Conservation (phyloP, 805 yeast species). For the Lachancea mirantina region DNA sequence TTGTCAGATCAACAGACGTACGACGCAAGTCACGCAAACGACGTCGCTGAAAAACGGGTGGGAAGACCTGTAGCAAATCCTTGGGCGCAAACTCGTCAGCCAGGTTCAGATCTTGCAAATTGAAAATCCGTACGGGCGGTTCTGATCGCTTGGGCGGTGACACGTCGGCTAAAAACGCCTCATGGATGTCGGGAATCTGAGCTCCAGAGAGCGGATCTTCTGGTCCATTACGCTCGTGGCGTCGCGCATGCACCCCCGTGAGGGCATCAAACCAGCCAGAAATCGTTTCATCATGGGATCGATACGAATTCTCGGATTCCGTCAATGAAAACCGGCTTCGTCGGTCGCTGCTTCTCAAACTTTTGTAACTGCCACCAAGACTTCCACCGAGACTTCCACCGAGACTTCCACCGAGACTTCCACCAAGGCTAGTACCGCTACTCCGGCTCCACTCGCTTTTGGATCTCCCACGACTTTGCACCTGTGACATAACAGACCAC, state of each 20-base stretch:
- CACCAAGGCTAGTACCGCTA: background rate
- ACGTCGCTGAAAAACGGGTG: slow-evolving; percentile 19
- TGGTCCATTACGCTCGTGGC: too few relatives aligned
- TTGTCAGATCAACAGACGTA: slow-evolving; percentile 9
- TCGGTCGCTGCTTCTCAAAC: too few relatives aligned
- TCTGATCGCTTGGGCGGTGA: background rate
- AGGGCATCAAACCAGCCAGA: too few relatives aligned
- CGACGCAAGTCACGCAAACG: slow-evolving; percentile 3
- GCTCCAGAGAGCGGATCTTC: too few relatives aligned
- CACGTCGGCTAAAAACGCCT: background rate
- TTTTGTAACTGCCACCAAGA: too few relatives aligned
- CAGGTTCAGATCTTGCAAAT: slow-evolving; percentile 23
- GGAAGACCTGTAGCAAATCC: slow-evolving; percentile 15
- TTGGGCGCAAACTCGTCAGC: slow-evolving; percentile 13
- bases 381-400: slow-evolving; percentile 1
- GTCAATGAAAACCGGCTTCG: too few relatives aligned
- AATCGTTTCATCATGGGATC: too few relatives aligned
- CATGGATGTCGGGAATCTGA: slow-evolving; percentile 1
- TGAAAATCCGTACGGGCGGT: slow-evolving; percentile 15
- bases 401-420: slow-evolving; percentile 1
- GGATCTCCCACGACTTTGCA: slow-evolving; percentile 7
- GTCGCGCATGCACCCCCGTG: too few relatives aligned
- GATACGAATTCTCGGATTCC: too few relatives aligned
- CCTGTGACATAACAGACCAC: slow-evolving; percentile 23
- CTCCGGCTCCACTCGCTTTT: too few relatives aligned